These are phyloP conservation scores for Rosellinia necatrix DNA, from an alignment of 2,329 filamentous ascomycete genomes.

Conservation along the genomic window DNA sequence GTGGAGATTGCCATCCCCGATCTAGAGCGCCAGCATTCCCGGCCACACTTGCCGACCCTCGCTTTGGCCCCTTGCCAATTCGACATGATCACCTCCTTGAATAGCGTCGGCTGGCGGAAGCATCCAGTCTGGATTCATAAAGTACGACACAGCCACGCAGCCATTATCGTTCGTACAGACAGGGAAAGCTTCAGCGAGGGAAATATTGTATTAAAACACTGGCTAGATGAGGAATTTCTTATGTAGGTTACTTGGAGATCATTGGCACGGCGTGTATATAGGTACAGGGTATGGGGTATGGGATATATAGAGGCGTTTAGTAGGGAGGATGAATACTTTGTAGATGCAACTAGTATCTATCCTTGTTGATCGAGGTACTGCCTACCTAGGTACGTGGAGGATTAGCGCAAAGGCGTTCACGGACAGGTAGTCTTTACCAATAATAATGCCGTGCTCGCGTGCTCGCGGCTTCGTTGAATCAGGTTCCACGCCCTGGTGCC, in stretches of 20 bases:
- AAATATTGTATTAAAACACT: constrained; percentile 77
- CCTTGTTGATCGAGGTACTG: no score
- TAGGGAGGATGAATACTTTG: no score
- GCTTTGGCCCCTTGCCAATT: constrained; percentile 83
- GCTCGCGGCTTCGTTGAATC: no score
- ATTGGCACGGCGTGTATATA: background rate
- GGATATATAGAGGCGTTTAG: background rate
- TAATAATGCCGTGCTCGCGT: no score
- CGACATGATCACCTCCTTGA: constrained; percentile 77
- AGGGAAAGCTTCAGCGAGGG: constrained; percentile 75
- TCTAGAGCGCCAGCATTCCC: constrained; percentile 45
- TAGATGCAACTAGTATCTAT: no score
- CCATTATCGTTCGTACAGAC: constrained; percentile 80
- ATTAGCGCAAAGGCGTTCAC: no score
- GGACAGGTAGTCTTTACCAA: no score
- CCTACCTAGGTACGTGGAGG: no score
- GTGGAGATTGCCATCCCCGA: constrained; percentile 46
- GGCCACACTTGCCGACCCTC: constrained; percentile 66
- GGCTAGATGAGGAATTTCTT: constrained; percentile 75
- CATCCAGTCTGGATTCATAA: constrained; percentile 77
- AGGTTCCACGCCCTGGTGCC: no score
- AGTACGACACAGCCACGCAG: constrained; percentile 81
- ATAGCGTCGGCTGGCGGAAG: constrained; percentile 68
- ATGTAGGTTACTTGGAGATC: constrained; percentile 50
- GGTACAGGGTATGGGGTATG: background rate